Conservation (phyloP, 106 monocot genomes). For the Chionographis japonica region DNA sequence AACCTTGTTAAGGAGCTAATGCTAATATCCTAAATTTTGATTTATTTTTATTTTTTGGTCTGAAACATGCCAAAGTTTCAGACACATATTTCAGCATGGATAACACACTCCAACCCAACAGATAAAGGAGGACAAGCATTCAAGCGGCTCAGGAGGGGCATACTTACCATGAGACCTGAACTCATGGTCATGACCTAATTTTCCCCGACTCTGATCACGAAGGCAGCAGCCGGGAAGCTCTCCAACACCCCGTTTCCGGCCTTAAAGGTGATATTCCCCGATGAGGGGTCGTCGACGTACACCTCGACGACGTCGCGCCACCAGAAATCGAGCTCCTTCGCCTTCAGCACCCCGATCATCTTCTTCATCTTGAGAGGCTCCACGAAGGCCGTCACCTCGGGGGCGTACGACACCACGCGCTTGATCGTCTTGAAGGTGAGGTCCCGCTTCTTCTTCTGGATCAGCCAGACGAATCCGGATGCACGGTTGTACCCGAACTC, state of each 20-base stretch:
- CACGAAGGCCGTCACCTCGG: constrained; percentile 11
- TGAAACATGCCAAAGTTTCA: too few species aligned
- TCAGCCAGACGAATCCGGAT: constrained; percentile 15
- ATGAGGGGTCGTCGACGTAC: background rate
- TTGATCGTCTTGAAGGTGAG: constrained; percentile 7
- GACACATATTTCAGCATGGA: too few species aligned
- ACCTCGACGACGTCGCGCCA: background rate
- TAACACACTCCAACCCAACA: too few species aligned
- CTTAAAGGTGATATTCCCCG: constrained; percentile 12
- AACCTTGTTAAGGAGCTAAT: too few species aligned
- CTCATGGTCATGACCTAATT: background rate
- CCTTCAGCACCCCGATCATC: constrained; percentile 5
- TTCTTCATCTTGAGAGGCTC: constrained; percentile 16
- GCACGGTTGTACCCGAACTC: constrained; percentile 7
- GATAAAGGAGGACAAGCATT: too few species aligned
- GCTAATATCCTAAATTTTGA: too few species aligned
- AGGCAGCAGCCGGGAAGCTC: constrained; percentile 11
- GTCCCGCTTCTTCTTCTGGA: constrained; percentile 16
- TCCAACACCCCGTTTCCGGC: background rate
- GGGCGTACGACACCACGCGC: constrained; percentile 1
- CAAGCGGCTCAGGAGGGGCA: too few species aligned
- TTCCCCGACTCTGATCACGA: constrained; percentile 8
- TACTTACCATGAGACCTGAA: too few species aligned
- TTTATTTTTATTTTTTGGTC: too few species aligned
- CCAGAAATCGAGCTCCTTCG: constrained; percentile 12